Percentiles rank a stretch among this genome's conserved stretches.
Evolutionary conservation across 768 basidiomycete genomes (phyloP).

Genomic region (Auricularia cornea): DNA sequence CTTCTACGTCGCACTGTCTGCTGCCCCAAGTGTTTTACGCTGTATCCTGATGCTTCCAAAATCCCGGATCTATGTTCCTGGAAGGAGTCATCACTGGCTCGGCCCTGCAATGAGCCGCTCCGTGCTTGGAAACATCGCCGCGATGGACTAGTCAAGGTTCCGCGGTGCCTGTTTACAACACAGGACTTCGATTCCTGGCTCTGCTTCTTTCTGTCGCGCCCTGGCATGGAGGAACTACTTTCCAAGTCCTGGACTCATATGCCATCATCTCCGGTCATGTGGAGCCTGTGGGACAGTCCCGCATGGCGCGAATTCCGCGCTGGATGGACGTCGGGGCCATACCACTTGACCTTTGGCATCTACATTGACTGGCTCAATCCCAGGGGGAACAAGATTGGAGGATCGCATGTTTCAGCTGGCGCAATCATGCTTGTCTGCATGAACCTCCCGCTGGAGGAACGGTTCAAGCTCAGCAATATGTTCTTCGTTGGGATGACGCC

Average conservation of each 20-base stretch:
- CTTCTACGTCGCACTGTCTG: neutral
- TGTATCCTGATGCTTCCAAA: neutral
- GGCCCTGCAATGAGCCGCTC: neutral
- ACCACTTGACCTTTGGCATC: constrained; percentile 20
- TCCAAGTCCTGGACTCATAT: neutral
- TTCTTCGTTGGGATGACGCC: constrained; percentile 19
- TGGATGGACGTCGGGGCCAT: too few species aligned
- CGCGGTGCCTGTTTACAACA: neutral
- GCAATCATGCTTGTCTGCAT: constrained; percentile 26
- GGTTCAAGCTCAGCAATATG: constrained; percentile 32
- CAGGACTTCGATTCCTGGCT: neutral
- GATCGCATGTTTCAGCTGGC: constrained; percentile 17
- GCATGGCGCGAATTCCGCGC: neutral
- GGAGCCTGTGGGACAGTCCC: neutral
- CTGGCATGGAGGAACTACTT: neutral
- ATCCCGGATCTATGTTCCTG: neutral
- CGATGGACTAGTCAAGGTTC: neutral
- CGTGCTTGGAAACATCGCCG: too few species aligned
- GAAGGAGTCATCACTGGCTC: neutral
- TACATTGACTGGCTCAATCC: constrained; percentile 32
- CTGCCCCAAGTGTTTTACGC: neutral
- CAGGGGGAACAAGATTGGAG: constrained; percentile 20
- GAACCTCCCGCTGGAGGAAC: constrained; percentile 28
- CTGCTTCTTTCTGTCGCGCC: neutral
- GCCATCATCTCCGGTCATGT: neutral